These are phyloP conservation scores for Gremmenia infestans DNA, from an alignment of 2,329 filamentous ascomycete species.

Conservation along the genomic window DNA sequence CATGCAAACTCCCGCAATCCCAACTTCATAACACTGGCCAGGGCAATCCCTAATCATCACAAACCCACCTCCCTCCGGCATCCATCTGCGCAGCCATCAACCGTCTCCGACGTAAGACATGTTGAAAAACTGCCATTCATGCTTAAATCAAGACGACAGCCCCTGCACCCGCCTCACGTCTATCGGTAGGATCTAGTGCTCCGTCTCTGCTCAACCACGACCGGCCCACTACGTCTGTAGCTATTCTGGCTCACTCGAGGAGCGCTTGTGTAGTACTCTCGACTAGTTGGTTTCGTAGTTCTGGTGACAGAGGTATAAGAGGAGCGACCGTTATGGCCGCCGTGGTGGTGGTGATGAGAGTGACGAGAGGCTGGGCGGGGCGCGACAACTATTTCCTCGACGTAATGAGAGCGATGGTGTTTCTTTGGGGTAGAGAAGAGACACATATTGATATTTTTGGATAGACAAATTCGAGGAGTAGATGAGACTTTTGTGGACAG, in stretches of 20 bases:
- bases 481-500: background rate
- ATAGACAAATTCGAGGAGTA: background rate
- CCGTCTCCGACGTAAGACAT: too few relatives aligned
- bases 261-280: constrained; percentile 14
- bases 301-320: constrained; percentile 26
- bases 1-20: too few relatives aligned
- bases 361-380: constrained; percentile 24
- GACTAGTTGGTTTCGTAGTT: constrained; percentile 14
- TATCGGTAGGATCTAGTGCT: constrained; percentile 20
- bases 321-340: constrained; percentile 13
- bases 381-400: constrained; percentile 26
- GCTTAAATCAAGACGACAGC: background rate
- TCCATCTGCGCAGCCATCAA: too few relatives aligned
- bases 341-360: constrained; percentile 18
- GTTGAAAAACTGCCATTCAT: too few relatives aligned
- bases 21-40: too few relatives aligned
- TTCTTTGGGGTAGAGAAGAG: constrained; percentile 21
- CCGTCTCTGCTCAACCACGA: constrained; percentile 22
- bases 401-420: constrained; percentile 21
- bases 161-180: background rate
- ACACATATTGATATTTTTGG: constrained; percentile 19
- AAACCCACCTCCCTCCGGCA: too few relatives aligned
- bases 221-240: constrained; percentile 21
- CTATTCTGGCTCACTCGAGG: constrained; percentile 25
- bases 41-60: too few relatives aligned